Base-by-base conservation (phyloP, 305 asterid genomes). In the Fraxinus angustifolia region DNA sequence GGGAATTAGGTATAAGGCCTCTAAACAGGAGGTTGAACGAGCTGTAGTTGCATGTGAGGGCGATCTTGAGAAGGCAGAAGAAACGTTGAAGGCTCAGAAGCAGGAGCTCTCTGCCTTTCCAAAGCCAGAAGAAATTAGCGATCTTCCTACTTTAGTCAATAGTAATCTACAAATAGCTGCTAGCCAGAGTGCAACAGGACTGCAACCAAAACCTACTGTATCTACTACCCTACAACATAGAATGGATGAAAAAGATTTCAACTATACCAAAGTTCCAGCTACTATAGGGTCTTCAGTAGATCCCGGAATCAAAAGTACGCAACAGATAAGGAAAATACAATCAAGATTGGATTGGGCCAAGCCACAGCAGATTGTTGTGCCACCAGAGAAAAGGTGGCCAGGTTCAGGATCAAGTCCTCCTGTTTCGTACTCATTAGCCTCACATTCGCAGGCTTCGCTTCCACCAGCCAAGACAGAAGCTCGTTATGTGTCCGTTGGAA, bases 321-420 rank as follows among this genome's bases (percentile, higher is more conserved):
- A 86, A 67, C 60, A 84, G 65, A 73, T 90, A 85, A 92, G 88
- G 85, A 91, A 88, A 84, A 75, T 81, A n/a, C 90, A 84, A n/a
- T 90, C 90, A 10, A 91, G 92, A 87, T n/a, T 82, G n/a, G 97
- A 92, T 6, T 90, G 91, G 94, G 84, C 86, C 73, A 92, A 92
- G 78, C 88, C 88, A 33, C 94, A 91, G 79, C 95, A 85, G 83
- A 82, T 79, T 78, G 36, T 87, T 2, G 78, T 70, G 17, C 88
- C 90, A 2, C 82, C 85, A 28, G 97, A 94, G 16, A 91, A 91
- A 86, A 87, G 88, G 82, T 90, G 91, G 92, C 74, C 86, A 31
- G 73, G 38, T 82, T 38, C 87, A 31, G 90, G 86, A 23, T 81
- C 97, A 68, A 90, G 85, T 80, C 90, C 95, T 82, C 85, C 98